Conservation (phyloP, 148 eudicot species). For the Vaccinium corymbosum region DNA sequence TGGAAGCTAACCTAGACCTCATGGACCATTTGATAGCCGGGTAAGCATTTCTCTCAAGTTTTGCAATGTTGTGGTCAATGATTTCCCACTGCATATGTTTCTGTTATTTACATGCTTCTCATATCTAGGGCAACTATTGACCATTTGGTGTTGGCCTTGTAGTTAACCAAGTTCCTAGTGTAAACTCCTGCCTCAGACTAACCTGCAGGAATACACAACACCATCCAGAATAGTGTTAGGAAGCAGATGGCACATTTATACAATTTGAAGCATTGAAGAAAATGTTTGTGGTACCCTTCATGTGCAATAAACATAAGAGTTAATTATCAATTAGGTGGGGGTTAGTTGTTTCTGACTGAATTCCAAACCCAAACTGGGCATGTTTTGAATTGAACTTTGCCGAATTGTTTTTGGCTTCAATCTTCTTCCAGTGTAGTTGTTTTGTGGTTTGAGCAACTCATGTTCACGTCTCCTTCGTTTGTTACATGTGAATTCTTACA, state of each 20-base stretch:
- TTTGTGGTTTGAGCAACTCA: neutral
- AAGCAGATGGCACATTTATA: neutral
- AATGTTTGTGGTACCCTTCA: neutral
- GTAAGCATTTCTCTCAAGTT: constrained; percentile 37
- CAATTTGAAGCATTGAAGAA: neutral
- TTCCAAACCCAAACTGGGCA: constrained; percentile 7
- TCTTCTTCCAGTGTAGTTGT: neutral
- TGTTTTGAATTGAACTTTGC: neutral
- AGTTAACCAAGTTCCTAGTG: neutral
- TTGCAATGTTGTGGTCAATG: neutral
- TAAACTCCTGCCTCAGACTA: neutral
- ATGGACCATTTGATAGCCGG: constrained; percentile 77
- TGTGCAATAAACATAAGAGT: neutral
- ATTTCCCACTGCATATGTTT: neutral
- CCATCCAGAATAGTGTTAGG: neutral
- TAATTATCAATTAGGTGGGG: neutral
- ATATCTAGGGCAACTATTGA: neutral
- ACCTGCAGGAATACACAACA: neutral
- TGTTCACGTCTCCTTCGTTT: neutral
- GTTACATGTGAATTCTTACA: neutral
- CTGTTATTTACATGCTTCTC: neutral
- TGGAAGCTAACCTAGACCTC: constrained; percentile 82
- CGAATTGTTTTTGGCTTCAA: neutral
- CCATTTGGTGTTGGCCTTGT: neutral
- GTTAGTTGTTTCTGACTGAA: neutral